Evolutionary conservation across 352 stramenopile species (phyloP), one percentile per base, ranked within the genome.

Genomic region (Blastocystis sp.): DNA sequence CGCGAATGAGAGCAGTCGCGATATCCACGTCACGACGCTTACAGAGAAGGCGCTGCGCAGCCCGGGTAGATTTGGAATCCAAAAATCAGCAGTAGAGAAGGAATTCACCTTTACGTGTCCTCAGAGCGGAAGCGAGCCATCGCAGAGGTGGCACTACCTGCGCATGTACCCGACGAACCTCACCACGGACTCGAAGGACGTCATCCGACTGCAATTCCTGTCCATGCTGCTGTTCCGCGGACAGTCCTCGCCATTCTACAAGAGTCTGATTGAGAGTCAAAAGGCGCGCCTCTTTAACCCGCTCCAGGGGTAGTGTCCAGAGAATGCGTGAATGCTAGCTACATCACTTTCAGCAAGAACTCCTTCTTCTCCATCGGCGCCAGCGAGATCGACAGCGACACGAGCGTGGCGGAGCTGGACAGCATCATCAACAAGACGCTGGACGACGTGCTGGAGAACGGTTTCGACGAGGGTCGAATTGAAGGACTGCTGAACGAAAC

Each of bases 261-360:
- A 84, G 61, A 67, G n/a, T 28, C 40, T 84, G 61, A 62, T 84
- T 2, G 52, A 84, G 21, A 67, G 23, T 1, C 19, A 69, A 10
- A 56, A 67, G 10, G 74, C 60, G 9, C 74, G 66, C 28, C 48
- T 84, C 1, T 52, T 84, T 14, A 67, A 62, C 45, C 74, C 74
- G 4, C 52, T 84, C 9, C 74, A 84, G 56, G 74, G 74, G 34
- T 76, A 56, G 23, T 14, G 21, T 3, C 41, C 14, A 17, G 5
- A 23, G 14, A 23, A n/a, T 40, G 64, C 3, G 10, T 53, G 5
- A 65, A 40, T 48, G 64, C 14, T 53, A 76, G 66, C 17, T 84
- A 84, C 41, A 84, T 67, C 5, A 69, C 74, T 9, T 84, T 84
- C 56, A 84, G 74, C 23, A 84, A 84, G 60, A 84, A 84, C 61